Evolutionary conservation across 2,329 filamentous ascomycete species (phyloP), one percentile per base, ranked within the genome.

Genomic region (Nigrospora osmanthi): DNA sequence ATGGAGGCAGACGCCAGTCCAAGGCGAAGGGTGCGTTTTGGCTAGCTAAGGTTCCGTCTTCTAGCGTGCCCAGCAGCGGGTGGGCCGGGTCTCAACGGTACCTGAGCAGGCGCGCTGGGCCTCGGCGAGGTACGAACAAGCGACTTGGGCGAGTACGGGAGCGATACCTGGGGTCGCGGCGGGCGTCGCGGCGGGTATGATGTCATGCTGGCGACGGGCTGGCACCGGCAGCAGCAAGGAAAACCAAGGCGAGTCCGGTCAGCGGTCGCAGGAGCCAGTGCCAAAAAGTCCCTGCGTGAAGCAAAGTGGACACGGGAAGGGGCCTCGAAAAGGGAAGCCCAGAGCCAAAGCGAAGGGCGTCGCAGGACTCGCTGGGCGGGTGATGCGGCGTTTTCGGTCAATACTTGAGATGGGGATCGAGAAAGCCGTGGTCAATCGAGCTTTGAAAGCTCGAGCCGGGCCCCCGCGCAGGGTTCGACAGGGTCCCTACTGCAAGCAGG

Each of bases 361-460:
- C 10, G 17, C 36, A 19, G 38, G 9, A 23, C 38, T 30, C 23
- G 28, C 12, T 7, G 39, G 13, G 34, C 39, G 39, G 39, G 39
- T 34, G 39, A 13, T 41, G 39, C 39, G 39, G 39, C 31, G 39
- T 31, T 41, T 34, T 34, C 16, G 31, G 31, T 34, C 38, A 30
- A 35, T 35, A 43, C n/a, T 31, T 16, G 10, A 7, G 10, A 16
- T 19, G 10, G 30, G 1, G 44, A 46, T 46, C 44, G 44, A 43
- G 40, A 19, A 32, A 16, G 16, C 11, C 31, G 44, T 38, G 30
- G 28, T 43, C 19, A 42, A 46, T 46, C 44, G 44, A 46, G 11
- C 14, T 17, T 46, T 43, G 14, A 23, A 41, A 40, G 35, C 33
- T 37, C 19, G 17, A 39, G n/a, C 35, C 16, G 39, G 32, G 34